Evolutionary conservation across 768 basidiomycete genomes (phyloP), one percentile per base, ranked within the genome.

Genomic region (Mycena sanguinolenta): DNA sequence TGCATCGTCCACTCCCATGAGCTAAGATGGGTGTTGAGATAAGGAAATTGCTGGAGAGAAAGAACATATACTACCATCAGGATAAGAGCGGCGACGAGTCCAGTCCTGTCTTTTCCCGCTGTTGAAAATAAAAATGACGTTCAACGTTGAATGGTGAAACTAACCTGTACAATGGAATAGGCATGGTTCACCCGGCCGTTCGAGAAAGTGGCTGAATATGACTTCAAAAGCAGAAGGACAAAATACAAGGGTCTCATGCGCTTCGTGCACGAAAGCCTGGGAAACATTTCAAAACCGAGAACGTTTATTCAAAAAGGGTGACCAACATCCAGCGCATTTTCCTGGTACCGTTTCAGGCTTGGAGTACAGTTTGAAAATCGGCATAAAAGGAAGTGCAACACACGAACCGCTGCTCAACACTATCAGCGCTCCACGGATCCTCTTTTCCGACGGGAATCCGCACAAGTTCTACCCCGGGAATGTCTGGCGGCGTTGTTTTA

Each of bases 81-180:
- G 19, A 84, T 75, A 9, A 83, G 69, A 21, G 82, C 82, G 9
- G 78, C 76, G 57, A 83, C 77, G 14, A 84, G 68, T 8, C 82
- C 85, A 4, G 84, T 84, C 36, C 85, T 69, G 72, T 86, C 84
- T 69, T 86, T 86, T 2, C 85, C 85, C 36, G 79, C 83, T 85
- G 64, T 53, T 19, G 44, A 8, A 34, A 49, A 54, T 50, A 4
- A 4, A 19, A 69, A 28, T 17, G 38, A 46, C n/a, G 25, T 30
- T 54, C 64, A 23, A 53, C n/a, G 27, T 25, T 39, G 16, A 19
- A 32, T 16, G n/a, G 14, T 13, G 27, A 49, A 49, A 67, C 76
- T 62, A 46, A 84, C 85, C 83, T 50, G 84, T 84, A 72, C 84
- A 86, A 70, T 85, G 83, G 16, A 85, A 75, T 21, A 86, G 67